A percentile compares a stretch with the other conserved stretches of the same genome.
These are phyloP conservation scores for Pseudogymnoascus sp. DNA, from an alignment of 2,329 filamentous ascomycete genomes.

Conservation along the genomic window DNA sequence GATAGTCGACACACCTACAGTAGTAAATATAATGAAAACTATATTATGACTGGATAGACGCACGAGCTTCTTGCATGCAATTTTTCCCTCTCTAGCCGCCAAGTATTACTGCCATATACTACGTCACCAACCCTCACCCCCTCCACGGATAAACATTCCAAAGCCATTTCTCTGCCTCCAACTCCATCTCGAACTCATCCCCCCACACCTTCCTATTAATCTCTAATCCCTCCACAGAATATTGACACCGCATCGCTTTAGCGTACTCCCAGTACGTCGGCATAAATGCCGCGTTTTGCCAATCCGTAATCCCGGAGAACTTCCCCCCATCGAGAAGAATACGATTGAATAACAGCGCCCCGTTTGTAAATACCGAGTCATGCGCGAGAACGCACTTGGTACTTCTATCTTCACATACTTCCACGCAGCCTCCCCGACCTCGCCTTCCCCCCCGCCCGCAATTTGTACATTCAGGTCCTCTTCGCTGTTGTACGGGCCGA, in stretches of 20 bases:
- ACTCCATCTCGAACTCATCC: background rate
- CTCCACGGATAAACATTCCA: too few species aligned
- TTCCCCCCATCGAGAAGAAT: background rate
- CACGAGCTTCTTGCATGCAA: too few species aligned
- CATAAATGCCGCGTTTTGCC: background rate
- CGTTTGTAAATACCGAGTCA: background rate
- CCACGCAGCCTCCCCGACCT: too few species aligned
- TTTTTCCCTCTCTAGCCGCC: too few species aligned
- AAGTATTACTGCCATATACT: too few species aligned
- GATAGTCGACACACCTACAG: background rate
- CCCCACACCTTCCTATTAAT: background rate
- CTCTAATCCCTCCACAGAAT: background rate
- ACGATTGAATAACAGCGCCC: too few species aligned
- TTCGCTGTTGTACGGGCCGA: too few species aligned
- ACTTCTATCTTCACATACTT: too few species aligned
- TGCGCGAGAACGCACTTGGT: background rate
- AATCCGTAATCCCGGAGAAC: background rate
- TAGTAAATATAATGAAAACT: background rate
- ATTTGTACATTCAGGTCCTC: too few species aligned
- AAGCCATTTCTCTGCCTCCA: background rate
- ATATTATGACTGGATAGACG: background rate
- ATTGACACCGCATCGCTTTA: background rate
- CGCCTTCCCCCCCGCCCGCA: too few species aligned
- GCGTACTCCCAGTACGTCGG: background rate
- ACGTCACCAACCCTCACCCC: too few species aligned